Conservation (phyloP, 768 basidiomycete genomes). For the Kwoniella mangroviensis region DNA sequence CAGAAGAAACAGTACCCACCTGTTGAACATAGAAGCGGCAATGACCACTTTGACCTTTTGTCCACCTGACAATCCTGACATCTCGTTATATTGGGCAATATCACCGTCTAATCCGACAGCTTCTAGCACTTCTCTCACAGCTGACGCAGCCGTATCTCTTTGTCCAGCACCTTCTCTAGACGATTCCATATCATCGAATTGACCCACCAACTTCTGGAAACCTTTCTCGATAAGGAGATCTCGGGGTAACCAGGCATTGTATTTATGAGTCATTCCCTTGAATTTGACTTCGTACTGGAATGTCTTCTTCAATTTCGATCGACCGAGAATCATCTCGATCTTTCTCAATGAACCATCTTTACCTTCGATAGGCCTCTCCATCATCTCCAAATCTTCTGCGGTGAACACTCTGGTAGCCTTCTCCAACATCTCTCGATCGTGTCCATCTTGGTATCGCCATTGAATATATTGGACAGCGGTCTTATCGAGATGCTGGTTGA, state of each 20-base stretch:
- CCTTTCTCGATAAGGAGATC: conserved; percentile 84
- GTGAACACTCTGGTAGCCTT: conserved; percentile 89
- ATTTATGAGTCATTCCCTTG: conserved; percentile 60
- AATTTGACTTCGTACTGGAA: conserved; percentile 81
- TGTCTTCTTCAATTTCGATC: conserved; percentile 95
- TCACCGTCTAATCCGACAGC: conserved; percentile 96
- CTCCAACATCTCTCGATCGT: conserved; percentile 91
- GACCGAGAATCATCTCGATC: conserved; percentile 78
- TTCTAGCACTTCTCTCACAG: conserved; percentile 89
- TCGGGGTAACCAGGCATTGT: conserved; percentile 89
- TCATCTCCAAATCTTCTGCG: conserved; percentile 75
- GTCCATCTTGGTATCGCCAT: conserved; percentile 98
- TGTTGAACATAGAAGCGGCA: conserved; percentile 94
- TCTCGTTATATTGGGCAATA: conserved; percentile 98
- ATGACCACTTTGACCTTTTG: conserved; percentile 87
- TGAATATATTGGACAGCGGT: conserved; percentile 96
- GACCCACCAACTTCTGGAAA: conserved; percentile 84
- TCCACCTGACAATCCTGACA: conserved; percentile 89
- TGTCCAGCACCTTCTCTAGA: conserved; percentile 93
- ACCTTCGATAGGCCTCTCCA: conserved; percentile 87
- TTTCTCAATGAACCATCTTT: conserved; percentile 88
- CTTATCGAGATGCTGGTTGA: conserved; percentile 81
- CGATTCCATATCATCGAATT: conserved; percentile 95
- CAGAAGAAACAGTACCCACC: conserved; percentile 50
- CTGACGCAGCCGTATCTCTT: conserved; percentile 77